These are phyloP conservation scores for Calonectria honghensis DNA, from an alignment of 2,329 filamentous ascomycete species.

Conservation along the genomic window DNA sequence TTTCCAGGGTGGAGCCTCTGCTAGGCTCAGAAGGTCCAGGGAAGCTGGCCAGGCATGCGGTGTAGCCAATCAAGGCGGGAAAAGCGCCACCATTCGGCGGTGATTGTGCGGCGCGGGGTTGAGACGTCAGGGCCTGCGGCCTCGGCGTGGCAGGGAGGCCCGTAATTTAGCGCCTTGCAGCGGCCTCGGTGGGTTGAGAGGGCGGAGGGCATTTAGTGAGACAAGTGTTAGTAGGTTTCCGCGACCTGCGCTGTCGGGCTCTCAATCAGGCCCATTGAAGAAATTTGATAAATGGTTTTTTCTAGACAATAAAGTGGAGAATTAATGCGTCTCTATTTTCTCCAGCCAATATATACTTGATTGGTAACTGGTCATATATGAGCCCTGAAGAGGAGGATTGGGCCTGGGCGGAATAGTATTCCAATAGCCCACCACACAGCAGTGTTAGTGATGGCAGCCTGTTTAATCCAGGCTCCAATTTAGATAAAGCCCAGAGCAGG, in stretches of 20 bases:
- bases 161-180: constrained; percentile 10
- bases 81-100: constrained; percentile 40
- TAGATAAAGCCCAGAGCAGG: not conserved
- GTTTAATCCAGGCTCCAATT: not conserved
- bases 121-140: constrained; percentile 48
- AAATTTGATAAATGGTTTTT: not conserved
- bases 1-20: constrained; percentile 50
- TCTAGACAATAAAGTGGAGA: not conserved
- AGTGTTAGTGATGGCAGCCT: not conserved
- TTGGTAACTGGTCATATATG: not conserved
- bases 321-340: not conserved
- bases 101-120: constrained; percentile 51
- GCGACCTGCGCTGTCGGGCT: not conserved
- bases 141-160: constrained; percentile 31
- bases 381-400: not conserved
- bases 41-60: constrained; percentile 1
- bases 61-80: constrained; percentile 44
- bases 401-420: not conserved
- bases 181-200: not conserved
- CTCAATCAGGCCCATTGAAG: not conserved
- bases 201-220: not conserved
- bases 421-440: not conserved
- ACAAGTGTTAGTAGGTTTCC: not conserved
- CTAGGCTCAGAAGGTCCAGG: constrained; percentile 39
- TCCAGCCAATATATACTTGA: not conserved